phyloP scores from a whole-genome alignment of 2,329 filamentous ascomycete species.

The Fusarium sp. region DNA sequence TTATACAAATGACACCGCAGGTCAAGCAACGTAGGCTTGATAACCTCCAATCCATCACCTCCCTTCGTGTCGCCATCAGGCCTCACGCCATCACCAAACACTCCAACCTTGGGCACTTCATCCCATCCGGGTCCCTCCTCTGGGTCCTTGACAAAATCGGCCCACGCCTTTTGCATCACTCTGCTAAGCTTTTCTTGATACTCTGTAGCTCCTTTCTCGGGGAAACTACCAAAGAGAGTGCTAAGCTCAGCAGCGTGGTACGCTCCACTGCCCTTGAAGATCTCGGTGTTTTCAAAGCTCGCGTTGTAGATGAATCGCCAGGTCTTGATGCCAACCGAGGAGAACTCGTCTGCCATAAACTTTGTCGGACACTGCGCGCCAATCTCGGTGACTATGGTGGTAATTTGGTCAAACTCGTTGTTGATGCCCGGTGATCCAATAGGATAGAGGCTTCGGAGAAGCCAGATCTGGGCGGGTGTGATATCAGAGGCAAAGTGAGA shows the following conservation, averaged over 20 bases:
- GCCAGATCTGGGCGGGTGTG: background rate
- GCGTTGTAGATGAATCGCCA: slow-evolving; percentile 62
- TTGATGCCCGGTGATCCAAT: slow-evolving; percentile 28
- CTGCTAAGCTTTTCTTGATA: slow-evolving; percentile 36
- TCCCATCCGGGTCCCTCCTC: slow-evolving; percentile 42
- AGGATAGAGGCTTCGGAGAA: slow-evolving; percentile 26
- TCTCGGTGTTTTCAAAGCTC: slow-evolving; percentile 60
- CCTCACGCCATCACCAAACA: slow-evolving; percentile 41
- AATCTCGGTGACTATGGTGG: slow-evolving; percentile 37
- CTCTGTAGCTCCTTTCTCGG: slow-evolving; percentile 18
- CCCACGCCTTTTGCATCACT: slow-evolving; percentile 47
- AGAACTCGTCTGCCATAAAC: slow-evolving; percentile 48
- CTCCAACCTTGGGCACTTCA: slow-evolving; percentile 33
- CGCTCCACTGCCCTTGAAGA: slow-evolving; percentile 52
- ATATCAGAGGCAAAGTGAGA: background rate
- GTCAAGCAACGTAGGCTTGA: slow-evolving; percentile 10
- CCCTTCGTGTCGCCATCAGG: slow-evolving; percentile 8
- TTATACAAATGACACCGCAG: slow-evolving; percentile 17
- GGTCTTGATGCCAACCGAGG: slow-evolving; percentile 49
- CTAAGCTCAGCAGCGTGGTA: slow-evolving; percentile 61
- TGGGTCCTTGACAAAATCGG: slow-evolving; percentile 45
- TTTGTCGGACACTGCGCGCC: slow-evolving; percentile 37
- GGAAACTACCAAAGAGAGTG: slow-evolving; percentile 57
- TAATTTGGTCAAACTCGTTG: slow-evolving; percentile 33
- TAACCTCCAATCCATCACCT: slow-evolving; percentile 1